Evolutionary conservation across 345 rosid genomes (phyloP).

Genomic region (Gossypioides kirkii): DNA sequence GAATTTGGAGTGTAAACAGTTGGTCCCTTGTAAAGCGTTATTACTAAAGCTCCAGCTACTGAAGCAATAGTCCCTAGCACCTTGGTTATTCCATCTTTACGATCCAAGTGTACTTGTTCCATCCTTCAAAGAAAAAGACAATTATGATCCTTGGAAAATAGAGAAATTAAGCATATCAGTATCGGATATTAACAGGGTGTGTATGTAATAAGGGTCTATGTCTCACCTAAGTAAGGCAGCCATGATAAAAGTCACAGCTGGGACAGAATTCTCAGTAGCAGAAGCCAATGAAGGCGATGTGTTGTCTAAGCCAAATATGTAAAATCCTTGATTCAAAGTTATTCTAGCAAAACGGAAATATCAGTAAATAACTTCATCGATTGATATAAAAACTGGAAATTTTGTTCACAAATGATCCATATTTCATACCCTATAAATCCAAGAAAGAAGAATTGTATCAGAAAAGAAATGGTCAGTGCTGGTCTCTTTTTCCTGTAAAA

Average conservation of each 20-base stretch:
- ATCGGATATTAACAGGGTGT: background rate
- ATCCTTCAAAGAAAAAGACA: slow-evolving; percentile 32
- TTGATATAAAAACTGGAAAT: background rate
- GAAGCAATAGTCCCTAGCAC: slow-evolving; percentile 55
- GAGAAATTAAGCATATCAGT: background rate
- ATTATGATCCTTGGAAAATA: background rate
- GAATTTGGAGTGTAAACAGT: slow-evolving; percentile 36
- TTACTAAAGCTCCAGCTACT: slow-evolving; percentile 51
- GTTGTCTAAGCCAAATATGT: slow-evolving; percentile 59
- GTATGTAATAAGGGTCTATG: background rate
- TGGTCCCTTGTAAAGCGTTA: slow-evolving; percentile 64
- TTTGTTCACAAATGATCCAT: background rate
- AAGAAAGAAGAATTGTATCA: slow-evolving; percentile 57
- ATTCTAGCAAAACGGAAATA: slow-evolving; percentile 29
- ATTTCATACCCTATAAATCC: slow-evolving; percentile 54
- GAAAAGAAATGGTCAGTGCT: slow-evolving; percentile 25
- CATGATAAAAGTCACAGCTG: slow-evolving; percentile 62
- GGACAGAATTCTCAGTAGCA: slow-evolving; percentile 63
- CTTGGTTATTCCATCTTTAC: slow-evolving; percentile 59
- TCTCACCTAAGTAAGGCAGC: slow-evolving; percentile 49
- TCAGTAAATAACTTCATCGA: background rate
- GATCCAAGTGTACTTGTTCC: slow-evolving; percentile 43
- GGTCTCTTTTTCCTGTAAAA: slow-evolving; percentile 54
- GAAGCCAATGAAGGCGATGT: slow-evolving; percentile 70
- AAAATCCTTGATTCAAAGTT: slow-evolving; percentile 56